Base-by-base conservation (phyloP, 352 stramenopile genomes). In the Pythium coloratum region DNA sequence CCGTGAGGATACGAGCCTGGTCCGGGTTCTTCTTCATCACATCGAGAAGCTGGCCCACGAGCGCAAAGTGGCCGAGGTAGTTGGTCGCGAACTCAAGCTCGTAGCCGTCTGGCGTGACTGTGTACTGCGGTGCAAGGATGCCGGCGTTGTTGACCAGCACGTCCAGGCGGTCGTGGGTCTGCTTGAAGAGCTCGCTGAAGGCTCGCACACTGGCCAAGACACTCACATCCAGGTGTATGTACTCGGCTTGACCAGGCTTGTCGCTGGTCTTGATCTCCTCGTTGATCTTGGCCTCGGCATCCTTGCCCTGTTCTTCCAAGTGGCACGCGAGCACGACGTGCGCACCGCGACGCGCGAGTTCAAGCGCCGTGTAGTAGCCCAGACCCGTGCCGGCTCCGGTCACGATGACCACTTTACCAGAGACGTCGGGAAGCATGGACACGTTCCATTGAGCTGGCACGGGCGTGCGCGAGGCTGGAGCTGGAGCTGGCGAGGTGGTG, bases 11-110 rank as follows among this genome's bases (percentile, higher is more conserved):
- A 12, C 83, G 76, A 20, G 80, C 76, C 20, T 51, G 14, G 49
- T 66, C 44, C 3, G 26, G 53, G n/a, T 66, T 70, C n/a, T 59
- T 54, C 59, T 82, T 78, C 77, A 98, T 88, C 70, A 90, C 66
- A 36, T 91, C 76, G 3, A 98, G 71, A 18, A 98, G 73, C 60
- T 95, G 70, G 55, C 92, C 82, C 6, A 90, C 84, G 28, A 98
- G 69, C 18, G 94, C 75, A 62, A 97, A 98, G 69, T 98, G 94
- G 18, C 94, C 94, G 55, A 98, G 68, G 70, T 98, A 92, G 78
- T 98, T 98, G 38, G 97, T 89, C 18, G 90, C 94, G 72, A 98
- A 97, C 57, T 92, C 89, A 67, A 92, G 87, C 78, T 98, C 94
- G 71, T 96, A 97, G 55, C 92, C 91, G 74, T 98, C 91, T 66